A percentile compares a stretch with the other conserved stretches of the same genome.
phyloP scores from a whole-genome alignment of 352 stramenopile species.

The Thalassiosira ordinaria region DNA sequence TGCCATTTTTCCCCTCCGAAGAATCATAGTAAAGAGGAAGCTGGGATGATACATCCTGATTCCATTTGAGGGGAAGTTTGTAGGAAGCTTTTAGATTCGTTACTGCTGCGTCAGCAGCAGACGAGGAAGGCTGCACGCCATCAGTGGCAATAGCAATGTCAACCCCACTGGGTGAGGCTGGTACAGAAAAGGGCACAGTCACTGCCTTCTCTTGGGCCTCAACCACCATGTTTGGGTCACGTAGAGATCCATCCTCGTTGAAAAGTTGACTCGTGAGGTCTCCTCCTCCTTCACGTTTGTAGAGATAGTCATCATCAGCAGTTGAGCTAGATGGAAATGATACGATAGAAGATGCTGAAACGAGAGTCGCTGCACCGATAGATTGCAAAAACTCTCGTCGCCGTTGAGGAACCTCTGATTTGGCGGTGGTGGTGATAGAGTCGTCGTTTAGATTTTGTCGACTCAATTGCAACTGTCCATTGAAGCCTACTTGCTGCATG shows the following conservation, averaged over 20 bases:
- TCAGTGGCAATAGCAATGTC: constrained; percentile 38
- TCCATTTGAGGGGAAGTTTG: constrained; percentile 78
- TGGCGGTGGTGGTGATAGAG: neutral
- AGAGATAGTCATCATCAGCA: constrained; percentile 43
- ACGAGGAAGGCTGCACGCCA: constrained; percentile 19
- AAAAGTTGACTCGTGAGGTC: constrained; percentile 75
- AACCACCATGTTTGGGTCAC: constrained; percentile 56
- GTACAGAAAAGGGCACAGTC: constrained; percentile 41
- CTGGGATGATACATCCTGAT: constrained; percentile 33
- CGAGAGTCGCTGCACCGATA: neutral
- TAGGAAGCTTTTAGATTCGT: constrained; percentile 59
- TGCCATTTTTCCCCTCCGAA: constrained; percentile 68
- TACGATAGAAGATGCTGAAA: constrained; percentile 12
- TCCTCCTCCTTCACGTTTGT: constrained; percentile 30
- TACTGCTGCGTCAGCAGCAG: constrained; percentile 3
- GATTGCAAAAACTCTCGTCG: constrained; percentile 49
- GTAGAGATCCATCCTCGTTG: constrained; percentile 79
- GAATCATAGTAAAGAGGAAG: constrained; percentile 60
- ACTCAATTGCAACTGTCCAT: neutral
- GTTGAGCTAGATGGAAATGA: constrained; percentile 14
- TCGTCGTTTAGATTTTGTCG: neutral
- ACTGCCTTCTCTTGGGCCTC: constrained; percentile 53
- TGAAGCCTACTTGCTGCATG: no score
- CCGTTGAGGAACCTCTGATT: constrained; percentile 10
- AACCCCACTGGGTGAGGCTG: constrained; percentile 16